Conservation (phyloP, 2,329 filamentous ascomycete genomes). For the Ophiocordyceps sinensis region DNA sequence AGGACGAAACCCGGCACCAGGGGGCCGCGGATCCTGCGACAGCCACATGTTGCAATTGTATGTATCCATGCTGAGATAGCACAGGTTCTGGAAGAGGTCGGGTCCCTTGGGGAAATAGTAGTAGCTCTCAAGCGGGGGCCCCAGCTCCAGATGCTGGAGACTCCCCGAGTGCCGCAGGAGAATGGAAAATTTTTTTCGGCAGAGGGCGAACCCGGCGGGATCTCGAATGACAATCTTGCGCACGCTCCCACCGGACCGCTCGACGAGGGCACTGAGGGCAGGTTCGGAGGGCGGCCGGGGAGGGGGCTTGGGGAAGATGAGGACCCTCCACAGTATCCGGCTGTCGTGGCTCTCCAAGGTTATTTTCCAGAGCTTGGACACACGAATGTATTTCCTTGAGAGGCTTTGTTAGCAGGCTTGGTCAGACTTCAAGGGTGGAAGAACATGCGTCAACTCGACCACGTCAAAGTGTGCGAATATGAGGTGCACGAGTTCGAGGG, state of each 20-base stretch:
- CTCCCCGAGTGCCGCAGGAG: slow-evolving; percentile 12
- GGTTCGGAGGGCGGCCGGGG: slow-evolving; percentile 1
- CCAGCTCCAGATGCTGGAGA: slow-evolving; percentile 14
- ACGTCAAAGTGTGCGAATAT: slow-evolving; percentile 21
- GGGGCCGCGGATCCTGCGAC: slow-evolving; percentile 1
- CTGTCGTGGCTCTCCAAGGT: slow-evolving; percentile 15
- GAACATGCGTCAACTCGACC: slow-evolving; percentile 14
- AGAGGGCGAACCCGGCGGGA: slow-evolving; percentile 13
- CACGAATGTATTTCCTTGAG: slow-evolving; percentile 15
- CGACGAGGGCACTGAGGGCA: slow-evolving; percentile 14
- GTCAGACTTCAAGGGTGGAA: not conserved
- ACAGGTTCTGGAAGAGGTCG: slow-evolving; percentile 4
- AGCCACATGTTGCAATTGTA: slow-evolving; percentile 2
- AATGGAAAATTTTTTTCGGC: slow-evolving; percentile 12
- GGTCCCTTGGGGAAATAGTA: slow-evolving; percentile 2
- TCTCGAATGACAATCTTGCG: slow-evolving; percentile 14
- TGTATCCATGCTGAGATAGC: slow-evolving; percentile 3
- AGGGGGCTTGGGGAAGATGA: slow-evolving; percentile 11
- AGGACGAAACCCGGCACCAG: not conserved
- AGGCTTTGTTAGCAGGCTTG: not conserved
- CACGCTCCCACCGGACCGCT: slow-evolving; percentile 14
- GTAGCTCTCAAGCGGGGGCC: slow-evolving; percentile 1
- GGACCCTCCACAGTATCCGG: slow-evolving; percentile 15
- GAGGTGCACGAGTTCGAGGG: slow-evolving; percentile 19
- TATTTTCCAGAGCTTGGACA: slow-evolving; percentile 17